phyloP scores from a whole-genome alignment of 139 green algal species.

The Tetraselmis chui region DNA sequence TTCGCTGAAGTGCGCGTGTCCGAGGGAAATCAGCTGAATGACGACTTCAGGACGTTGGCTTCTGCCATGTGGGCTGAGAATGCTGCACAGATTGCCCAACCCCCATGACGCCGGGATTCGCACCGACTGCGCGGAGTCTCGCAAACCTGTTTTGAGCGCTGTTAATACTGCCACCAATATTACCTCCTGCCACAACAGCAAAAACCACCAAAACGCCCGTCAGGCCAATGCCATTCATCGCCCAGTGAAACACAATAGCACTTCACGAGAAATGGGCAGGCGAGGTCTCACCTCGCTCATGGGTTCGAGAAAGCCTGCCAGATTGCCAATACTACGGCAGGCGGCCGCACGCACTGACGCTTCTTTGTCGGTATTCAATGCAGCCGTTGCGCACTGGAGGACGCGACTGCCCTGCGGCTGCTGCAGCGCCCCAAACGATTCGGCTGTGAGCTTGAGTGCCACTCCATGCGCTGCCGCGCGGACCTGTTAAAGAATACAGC shows the following conservation, averaged over 20 bases:
- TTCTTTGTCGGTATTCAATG: neutral
- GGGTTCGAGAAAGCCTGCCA: neutral
- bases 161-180: neutral
- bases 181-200: neutral
- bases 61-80: neutral
- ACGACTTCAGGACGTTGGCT: neutral
- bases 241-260: neutral
- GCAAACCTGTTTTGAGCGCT: neutral
- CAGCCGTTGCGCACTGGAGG: neutral
- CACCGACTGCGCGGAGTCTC: neutral
- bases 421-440: neutral
- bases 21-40: neutral
- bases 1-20: neutral
- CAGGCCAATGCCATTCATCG: neutral
- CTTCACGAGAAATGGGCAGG: neutral
- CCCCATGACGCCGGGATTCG: conserved; percentile 2
- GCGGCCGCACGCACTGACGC: neutral
- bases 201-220: neutral
- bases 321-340: neutral
- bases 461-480: neutral
- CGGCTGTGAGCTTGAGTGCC: neutral
- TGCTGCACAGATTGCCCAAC: conserved; percentile 4
- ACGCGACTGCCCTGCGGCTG: neutral
- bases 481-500: neutral
- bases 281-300: neutral